Conservation (phyloP, 139 green algal species). For the Micromonas commoda region DNA sequence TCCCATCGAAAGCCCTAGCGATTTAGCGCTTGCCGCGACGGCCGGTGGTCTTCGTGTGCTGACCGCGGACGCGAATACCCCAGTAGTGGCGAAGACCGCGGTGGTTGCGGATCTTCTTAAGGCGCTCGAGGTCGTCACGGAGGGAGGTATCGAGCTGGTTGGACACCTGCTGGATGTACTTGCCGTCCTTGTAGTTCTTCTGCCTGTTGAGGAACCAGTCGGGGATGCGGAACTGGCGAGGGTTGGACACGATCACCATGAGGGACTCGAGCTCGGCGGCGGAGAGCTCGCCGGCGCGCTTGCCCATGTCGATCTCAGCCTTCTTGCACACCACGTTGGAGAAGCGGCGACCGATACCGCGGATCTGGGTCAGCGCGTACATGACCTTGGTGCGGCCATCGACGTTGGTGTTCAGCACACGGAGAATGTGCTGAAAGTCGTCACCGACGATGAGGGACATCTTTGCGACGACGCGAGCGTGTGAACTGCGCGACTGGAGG, state of each 20-base stretch:
- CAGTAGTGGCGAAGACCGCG: slow-evolving; percentile 97
- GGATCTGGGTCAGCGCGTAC: slow-evolving; percentile 95
- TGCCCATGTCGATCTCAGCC: slow-evolving; percentile 92
- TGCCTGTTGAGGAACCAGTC: slow-evolving; percentile 99
- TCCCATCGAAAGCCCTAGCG: neutral
- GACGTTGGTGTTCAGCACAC: slow-evolving; percentile 99
- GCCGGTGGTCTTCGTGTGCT: slow-evolving; percentile 99
- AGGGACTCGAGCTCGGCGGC: slow-evolving; percentile 93
- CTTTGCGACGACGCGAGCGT: no score
- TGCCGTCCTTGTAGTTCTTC: slow-evolving; percentile 91
- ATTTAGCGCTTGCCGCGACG: slow-evolving; percentile 60
- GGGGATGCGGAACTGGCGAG: slow-evolving; percentile 96
- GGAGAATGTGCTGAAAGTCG: slow-evolving; percentile 97
- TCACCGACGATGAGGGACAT: slow-evolving; percentile 57
- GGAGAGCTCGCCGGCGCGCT: slow-evolving; percentile 87
- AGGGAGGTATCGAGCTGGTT: slow-evolving; percentile 80
- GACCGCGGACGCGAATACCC: slow-evolving; percentile 91
- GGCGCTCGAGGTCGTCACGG: slow-evolving; percentile 94
- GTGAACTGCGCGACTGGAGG: no score
- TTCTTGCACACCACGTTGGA: slow-evolving; percentile 97
- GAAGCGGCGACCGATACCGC: slow-evolving; percentile 91
- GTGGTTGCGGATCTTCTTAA: slow-evolving; percentile 98
- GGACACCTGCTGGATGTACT: slow-evolving; percentile 54
- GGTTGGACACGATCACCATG: slow-evolving; percentile 97
- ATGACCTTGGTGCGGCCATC: slow-evolving; percentile 96